Evolutionary conservation across 176 grass and related monocot genomes (phyloP).

Genomic region (Cenchrus fungigraminus): DNA sequence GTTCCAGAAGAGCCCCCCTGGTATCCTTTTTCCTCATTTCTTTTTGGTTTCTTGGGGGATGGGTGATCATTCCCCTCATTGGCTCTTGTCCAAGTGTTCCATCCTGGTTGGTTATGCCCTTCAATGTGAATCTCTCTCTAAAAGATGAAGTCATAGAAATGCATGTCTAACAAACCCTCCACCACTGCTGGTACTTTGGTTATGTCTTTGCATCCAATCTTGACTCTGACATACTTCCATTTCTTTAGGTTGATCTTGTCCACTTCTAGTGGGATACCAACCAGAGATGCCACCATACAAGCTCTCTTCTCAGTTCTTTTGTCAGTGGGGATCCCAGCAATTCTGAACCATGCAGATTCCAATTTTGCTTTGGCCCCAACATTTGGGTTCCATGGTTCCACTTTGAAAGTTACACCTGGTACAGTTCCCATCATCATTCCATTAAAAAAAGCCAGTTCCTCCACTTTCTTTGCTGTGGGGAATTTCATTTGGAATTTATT

Average conservation of each 20-base stretch:
- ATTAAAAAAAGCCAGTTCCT: not conserved
- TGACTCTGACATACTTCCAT: not conserved
- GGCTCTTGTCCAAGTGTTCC: too few species aligned
- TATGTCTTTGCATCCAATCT: too few species aligned
- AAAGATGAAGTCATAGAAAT: too few species aligned
- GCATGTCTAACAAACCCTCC: too few species aligned
- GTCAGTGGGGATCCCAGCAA: not conserved
- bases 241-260: not conserved
- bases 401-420: not conserved
- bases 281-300: not conserved
- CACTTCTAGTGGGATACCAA: not conserved
- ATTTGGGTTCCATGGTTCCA: not conserved
- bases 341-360: not conserved
- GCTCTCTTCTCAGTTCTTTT: not conserved
- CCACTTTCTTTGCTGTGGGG: not conserved
- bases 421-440: not conserved
- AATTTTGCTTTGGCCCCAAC: not conserved
- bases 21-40: too few species aligned
- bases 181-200: too few species aligned
- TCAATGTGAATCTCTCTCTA: too few species aligned
- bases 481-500: not conserved
- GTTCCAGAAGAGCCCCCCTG: too few species aligned
- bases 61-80: too few species aligned
- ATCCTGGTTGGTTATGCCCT: too few species aligned
- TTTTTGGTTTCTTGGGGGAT: too few species aligned